Percentiles rank a stretch among this genome's conserved stretches.
These are phyloP conservation scores for Fusarium sp. DNA, from an alignment of 2,329 filamentous ascomycete genomes.

Conservation along the genomic window DNA sequence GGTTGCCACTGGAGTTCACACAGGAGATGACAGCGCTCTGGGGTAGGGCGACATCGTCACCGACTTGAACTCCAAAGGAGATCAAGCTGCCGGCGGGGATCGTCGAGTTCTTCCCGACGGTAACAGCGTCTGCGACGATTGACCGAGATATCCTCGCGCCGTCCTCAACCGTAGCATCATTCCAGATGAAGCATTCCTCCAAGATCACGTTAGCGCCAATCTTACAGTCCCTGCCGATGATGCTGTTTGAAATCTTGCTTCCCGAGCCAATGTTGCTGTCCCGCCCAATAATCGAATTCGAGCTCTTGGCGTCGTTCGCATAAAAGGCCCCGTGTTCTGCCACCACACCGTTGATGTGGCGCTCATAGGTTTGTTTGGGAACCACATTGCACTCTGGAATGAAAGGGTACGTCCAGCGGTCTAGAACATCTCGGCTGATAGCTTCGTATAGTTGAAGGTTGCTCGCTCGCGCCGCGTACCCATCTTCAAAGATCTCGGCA, in stretches of 20 bases:
- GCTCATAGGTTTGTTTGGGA: conserved; percentile 81
- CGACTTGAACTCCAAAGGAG: conserved; percentile 83
- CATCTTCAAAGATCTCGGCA: conserved; percentile 84
- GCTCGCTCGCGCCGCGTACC: conserved; percentile 89
- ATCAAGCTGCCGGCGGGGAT: conserved; percentile 83
- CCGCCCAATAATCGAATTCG: conserved; percentile 82
- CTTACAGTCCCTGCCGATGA: conserved; percentile 87
- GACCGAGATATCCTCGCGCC: conserved; percentile 79
- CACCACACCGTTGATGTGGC: conserved; percentile 79
- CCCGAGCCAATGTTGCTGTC: conserved; percentile 83
- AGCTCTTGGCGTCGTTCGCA: conserved; percentile 79
- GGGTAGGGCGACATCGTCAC: conserved; percentile 69
- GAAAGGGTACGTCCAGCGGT: conserved; percentile 89
- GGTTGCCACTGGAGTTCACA: conserved; percentile 56
- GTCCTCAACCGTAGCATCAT: conserved; percentile 84
- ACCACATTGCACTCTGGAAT: conserved; percentile 91
- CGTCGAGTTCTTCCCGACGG: conserved; percentile 79
- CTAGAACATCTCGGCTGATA: conserved; percentile 88
- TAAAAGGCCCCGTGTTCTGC: conserved; percentile 85
- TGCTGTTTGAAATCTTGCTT: conserved; percentile 79
- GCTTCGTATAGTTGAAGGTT: conserved; percentile 93
- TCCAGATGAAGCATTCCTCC: conserved; percentile 89
- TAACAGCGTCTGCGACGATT: conserved; percentile 81
- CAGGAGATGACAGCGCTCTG: conserved; percentile 54
- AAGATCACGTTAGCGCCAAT: conserved; percentile 90